These are phyloP conservation scores for Clausena lansium DNA, from an alignment of 345 rosid species.

Conservation along the genomic window DNA sequence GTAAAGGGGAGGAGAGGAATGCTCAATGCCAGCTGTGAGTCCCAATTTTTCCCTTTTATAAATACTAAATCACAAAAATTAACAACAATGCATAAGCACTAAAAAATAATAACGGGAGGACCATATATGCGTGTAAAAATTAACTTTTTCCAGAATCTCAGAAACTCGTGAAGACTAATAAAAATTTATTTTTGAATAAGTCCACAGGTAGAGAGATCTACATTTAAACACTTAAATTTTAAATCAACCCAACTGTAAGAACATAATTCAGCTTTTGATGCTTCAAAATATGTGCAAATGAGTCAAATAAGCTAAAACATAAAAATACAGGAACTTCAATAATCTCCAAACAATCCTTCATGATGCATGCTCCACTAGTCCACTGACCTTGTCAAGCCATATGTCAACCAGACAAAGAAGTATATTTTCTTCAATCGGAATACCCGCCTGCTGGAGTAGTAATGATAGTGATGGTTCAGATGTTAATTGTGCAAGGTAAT, in stretches of 20 bases:
- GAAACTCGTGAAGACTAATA: background rate
- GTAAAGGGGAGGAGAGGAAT: background rate
- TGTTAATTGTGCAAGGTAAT: constrained; percentile 81
- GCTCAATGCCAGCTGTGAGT: background rate
- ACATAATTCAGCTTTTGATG: background rate
- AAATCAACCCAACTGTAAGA: background rate
- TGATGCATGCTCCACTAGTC: constrained; percentile 27
- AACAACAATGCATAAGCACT: background rate
- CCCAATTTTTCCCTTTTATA: background rate
- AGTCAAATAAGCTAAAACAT: background rate
- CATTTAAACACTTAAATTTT: background rate
- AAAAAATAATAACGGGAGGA: background rate
- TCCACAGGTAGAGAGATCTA: background rate
- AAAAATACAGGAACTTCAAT: background rate
- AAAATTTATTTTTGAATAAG: background rate
- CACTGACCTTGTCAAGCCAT: constrained; percentile 95
- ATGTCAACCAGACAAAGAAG: constrained; percentile 86
- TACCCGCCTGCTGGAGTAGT: constrained; percentile 78
- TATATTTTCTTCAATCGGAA: constrained; percentile 58
- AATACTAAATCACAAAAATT: background rate
- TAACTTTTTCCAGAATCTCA: background rate
- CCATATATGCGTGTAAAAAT: background rate
- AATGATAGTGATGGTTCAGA: constrained; percentile 74
- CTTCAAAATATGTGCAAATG: background rate
- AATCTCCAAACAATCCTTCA: background rate